Conservation (phyloP, 257 asterid species). For the Agastache rugosa region DNA sequence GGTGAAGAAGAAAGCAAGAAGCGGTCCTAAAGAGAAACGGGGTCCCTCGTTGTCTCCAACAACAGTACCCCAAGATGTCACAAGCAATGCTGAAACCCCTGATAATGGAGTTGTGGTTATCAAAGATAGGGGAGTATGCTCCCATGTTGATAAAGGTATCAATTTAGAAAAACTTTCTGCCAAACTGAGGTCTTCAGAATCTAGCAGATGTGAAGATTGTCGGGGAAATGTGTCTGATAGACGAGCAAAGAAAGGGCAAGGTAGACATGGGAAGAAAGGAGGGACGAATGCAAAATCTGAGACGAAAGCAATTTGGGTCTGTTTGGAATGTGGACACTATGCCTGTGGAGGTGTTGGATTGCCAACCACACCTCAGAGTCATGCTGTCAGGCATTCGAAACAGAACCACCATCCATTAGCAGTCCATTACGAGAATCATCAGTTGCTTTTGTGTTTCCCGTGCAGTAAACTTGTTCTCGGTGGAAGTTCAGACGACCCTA, state of each 20-base stretch:
- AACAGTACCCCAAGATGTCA: slow-evolving; percentile 35
- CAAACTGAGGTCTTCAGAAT: slow-evolving; percentile 53
- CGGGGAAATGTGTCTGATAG: slow-evolving; percentile 62
- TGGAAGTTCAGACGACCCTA: slow-evolving; percentile 58
- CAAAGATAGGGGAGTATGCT: slow-evolving; percentile 60
- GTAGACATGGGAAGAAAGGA: slow-evolving; percentile 73
- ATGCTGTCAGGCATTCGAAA: slow-evolving; percentile 81
- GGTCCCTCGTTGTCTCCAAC: slow-evolving; percentile 44
- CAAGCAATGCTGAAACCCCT: slow-evolving; percentile 42
- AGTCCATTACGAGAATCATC: slow-evolving; percentile 69
- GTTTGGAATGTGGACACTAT: slow-evolving; percentile 81
- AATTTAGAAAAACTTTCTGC: slow-evolving; percentile 63
- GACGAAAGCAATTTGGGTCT: slow-evolving; percentile 78
- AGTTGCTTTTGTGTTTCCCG: slow-evolving; percentile 72
- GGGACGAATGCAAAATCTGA: slow-evolving; percentile 52
- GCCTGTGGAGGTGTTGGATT: slow-evolving; percentile 91
- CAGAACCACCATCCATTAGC: slow-evolving; percentile 70
- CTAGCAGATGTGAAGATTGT: slow-evolving; percentile 74
- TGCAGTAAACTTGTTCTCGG: slow-evolving; percentile 59
- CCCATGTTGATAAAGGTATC: slow-evolving; percentile 68
- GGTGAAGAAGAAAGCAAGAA: slow-evolving; percentile 67
- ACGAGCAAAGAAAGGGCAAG: slow-evolving; percentile 60
- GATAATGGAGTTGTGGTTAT: slow-evolving; percentile 43
- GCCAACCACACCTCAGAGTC: slow-evolving; percentile 78
- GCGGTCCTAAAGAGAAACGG: slow-evolving; percentile 65